Base-by-base conservation (phyloP, 2,329 filamentous ascomycete genomes). In the Westerdykella sp. region DNA sequence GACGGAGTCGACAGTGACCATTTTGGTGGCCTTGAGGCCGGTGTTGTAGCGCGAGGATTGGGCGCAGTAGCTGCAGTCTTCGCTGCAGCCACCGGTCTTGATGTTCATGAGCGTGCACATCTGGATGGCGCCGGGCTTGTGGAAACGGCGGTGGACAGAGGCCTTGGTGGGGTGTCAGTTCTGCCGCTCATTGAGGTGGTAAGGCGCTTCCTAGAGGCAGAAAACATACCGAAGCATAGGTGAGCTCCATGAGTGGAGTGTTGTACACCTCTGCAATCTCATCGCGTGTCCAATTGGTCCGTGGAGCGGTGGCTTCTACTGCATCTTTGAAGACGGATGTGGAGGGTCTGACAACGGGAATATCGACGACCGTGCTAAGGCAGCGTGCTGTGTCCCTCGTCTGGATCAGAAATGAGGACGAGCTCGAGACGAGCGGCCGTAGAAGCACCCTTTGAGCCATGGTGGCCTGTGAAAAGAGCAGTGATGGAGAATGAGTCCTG, bases 101-200 rank as follows among this genome's bases (percentile, higher is more conserved):
- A 95, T 95, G 74, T 94, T 95, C 86, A 95, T 94, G 45, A 95
- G 75, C 0, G 89, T 95, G 73, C 89, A 95, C 69, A 95, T 84
- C 69, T 95, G 89, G 50, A 95, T 87, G 22, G 87, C 83, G 37
- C 82, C 76, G 6, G 89, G 86, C 60, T 86, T 79, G 70, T 95
- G 89, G 73, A 94, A 94, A 56, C 84, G 83, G 37, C 87, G 83
- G 69, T 95, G 89, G 44, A 95, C 72, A 30, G 76, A 78, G 52
- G 80, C 81, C 87, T 93, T 52, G 15, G 12, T 10, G 21, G n/a
- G 9, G 18, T 31, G 13, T 32, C 18, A 34, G 21, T 13, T 25
- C 38, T 15, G 4, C 25, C 4, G 2, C 25, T 28, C 25, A 28
- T 28, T 5, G 4, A 28, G 25, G 7, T 28, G 3, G 4, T 9